Percentiles rank a stretch among this genome's conserved stretches.
These are phyloP conservation scores for Thalia dealbata DNA, from an alignment of 176 grass and related monocot genomes.

Conservation along the genomic window DNA sequence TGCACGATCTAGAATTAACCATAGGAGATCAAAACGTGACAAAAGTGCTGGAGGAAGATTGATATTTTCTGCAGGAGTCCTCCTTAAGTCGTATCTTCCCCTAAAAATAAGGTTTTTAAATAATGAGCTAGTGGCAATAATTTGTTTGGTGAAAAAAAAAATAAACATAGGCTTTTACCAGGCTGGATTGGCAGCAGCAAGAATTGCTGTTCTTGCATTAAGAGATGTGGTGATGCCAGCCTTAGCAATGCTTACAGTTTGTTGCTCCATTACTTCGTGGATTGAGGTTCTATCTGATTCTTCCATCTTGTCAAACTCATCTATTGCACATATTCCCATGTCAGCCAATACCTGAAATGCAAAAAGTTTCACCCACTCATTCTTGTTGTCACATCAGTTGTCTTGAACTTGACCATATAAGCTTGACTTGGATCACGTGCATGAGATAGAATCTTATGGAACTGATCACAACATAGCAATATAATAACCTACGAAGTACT, in stretches of 20 bases:
- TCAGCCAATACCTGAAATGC: conserved; percentile 81
- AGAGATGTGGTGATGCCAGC: conserved; percentile 98
- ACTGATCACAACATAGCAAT: neutral
- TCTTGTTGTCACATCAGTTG: neutral
- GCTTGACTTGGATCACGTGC: neutral
- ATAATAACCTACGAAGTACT: neutral
- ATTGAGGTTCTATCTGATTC: conserved; percentile 98
- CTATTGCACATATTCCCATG: conserved; percentile 99
- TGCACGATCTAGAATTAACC: conserved; percentile 95
- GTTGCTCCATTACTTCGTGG: conserved; percentile 99
- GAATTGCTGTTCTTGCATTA: conserved; percentile 90
- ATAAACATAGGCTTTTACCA: conserved; percentile 44
- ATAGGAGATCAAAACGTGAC: conserved; percentile 91
- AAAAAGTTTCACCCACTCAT: conserved; percentile 5
- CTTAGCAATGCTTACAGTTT: conserved; percentile 97
- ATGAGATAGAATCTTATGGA: neutral
- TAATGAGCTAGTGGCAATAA: neutral
- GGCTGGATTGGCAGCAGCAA: conserved; percentile 94
- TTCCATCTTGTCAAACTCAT: conserved; percentile 99
- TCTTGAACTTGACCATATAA: neutral
- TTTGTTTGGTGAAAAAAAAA: neutral
- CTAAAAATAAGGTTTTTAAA: conserved; percentile 23
- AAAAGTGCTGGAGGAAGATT: conserved; percentile 97
- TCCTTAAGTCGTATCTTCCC: conserved; percentile 97
- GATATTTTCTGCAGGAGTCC: conserved; percentile 98